Percentiles rank a stretch among this genome's conserved stretches.
phyloP scores from a whole-genome alignment of 805 yeast species.

The Hanseniaspora meyeri region DNA sequence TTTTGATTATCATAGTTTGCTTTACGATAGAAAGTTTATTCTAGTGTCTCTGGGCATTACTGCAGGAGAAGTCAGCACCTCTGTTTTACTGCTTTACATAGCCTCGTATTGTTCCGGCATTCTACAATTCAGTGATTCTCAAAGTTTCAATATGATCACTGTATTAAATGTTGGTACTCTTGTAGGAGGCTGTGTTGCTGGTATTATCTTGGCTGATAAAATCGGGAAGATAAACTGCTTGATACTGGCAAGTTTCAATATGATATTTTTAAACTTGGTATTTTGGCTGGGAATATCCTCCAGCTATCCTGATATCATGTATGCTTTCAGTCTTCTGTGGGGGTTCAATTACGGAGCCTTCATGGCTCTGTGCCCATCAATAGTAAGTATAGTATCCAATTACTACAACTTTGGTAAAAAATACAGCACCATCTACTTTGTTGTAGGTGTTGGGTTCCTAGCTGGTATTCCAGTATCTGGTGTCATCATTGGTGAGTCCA shows the following conservation, averaged over 20 bases:
- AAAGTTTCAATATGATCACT: slow-evolving; percentile 30
- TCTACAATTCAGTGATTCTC: slow-evolving; percentile 34
- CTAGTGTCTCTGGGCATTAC: slow-evolving; percentile 16
- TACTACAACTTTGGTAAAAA: slow-evolving; percentile 42
- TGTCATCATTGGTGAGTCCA: slow-evolving; percentile 34
- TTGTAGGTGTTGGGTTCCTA: slow-evolving; percentile 45
- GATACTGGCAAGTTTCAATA: slow-evolving; percentile 29
- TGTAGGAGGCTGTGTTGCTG: slow-evolving; percentile 23
- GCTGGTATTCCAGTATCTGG: slow-evolving; percentile 41
- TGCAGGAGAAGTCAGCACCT: slow-evolving; percentile 39
- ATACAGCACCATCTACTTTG: slow-evolving; percentile 45
- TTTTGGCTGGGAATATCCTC: slow-evolving; percentile 31
- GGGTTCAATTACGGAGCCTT: slow-evolving; percentile 47
- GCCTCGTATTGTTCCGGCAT: slow-evolving; percentile 44
- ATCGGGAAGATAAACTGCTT: slow-evolving; percentile 31
- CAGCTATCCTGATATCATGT: slow-evolving; percentile 26
- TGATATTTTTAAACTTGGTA: slow-evolving; percentile 32
- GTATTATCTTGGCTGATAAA: slow-evolving; percentile 30
- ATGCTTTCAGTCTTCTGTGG: slow-evolving; percentile 35
- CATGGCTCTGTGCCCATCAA: slow-evolving; percentile 44
- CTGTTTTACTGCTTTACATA: slow-evolving; percentile 42
- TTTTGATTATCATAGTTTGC: slow-evolving; percentile 31
- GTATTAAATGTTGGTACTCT: slow-evolving; percentile 25
- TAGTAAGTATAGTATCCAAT: slow-evolving; percentile 46
- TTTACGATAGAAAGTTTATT: slow-evolving; percentile 33